Conservation (phyloP, 2,329 filamentous ascomycete genomes). For the Orbilia ellipsospora region DNA sequence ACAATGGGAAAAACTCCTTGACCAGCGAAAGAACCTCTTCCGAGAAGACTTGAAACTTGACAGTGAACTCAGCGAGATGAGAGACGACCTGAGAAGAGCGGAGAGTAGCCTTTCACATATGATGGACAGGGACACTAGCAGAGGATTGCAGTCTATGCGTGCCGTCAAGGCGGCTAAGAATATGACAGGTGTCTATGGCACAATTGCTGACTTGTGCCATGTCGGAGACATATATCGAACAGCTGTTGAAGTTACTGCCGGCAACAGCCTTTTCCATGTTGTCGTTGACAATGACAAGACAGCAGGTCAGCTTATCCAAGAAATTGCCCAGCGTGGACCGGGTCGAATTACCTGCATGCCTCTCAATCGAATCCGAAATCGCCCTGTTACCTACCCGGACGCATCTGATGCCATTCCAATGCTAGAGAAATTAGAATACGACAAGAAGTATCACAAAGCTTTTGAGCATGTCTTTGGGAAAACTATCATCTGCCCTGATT, state of each 20-base stretch:
- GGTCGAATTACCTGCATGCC: constrained; percentile 96
- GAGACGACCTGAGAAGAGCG: constrained; percentile 79
- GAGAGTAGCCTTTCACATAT: constrained; percentile 82
- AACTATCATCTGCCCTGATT: constrained; percentile 90
- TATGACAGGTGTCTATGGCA: constrained; percentile 89
- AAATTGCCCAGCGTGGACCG: constrained; percentile 60
- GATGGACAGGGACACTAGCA: constrained; percentile 88
- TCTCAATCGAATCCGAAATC: constrained; percentile 80
- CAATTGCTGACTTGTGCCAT: constrained; percentile 89
- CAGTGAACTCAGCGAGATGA: constrained; percentile 78
- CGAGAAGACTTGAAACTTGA: constrained; percentile 89
- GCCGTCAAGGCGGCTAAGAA: constrained; percentile 82
- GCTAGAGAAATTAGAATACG: constrained; percentile 77
- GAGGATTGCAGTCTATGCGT: constrained; percentile 86
- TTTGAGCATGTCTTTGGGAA: constrained; percentile 96
- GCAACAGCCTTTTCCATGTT: constrained; percentile 92
- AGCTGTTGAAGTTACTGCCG: constrained; percentile 91
- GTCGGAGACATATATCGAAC: constrained; percentile 86
- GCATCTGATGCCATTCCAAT: constrained; percentile 89
- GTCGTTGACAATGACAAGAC: constrained; percentile 93
- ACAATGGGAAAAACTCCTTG: constrained; percentile 79
- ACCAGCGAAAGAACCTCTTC: constrained; percentile 87
- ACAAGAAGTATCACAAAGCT: constrained; percentile 80
- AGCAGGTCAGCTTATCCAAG: constrained; percentile 81
- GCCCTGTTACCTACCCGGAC: constrained; percentile 79